Percentiles rank a stretch among this genome's conserved stretches.
These are phyloP conservation scores for Seiridium cupressi DNA, from an alignment of 2,329 filamentous ascomycete genomes.

Conservation along the genomic window DNA sequence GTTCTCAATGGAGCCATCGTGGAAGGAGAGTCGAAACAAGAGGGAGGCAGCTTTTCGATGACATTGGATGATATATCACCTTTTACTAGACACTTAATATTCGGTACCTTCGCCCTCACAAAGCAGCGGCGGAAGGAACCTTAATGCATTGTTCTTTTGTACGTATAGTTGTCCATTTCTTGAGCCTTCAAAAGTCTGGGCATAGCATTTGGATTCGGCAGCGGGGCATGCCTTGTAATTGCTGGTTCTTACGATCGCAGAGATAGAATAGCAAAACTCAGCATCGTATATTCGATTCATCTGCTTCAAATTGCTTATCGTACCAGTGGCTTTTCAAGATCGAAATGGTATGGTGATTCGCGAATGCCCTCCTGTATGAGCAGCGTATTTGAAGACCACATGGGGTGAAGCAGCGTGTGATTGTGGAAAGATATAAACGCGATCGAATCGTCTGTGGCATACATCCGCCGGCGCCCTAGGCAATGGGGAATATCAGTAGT, in stretches of 20 bases:
- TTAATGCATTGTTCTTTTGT: constrained; percentile 8
- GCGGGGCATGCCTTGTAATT: background rate
- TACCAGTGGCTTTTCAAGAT: background rate
- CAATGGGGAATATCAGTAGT: too few relatives aligned
- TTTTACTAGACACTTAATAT: constrained; percentile 7
- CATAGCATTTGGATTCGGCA: background rate
- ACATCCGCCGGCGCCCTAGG: too few relatives aligned
- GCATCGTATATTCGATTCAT: background rate
- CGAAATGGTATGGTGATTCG: background rate
- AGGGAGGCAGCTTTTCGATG: background rate
- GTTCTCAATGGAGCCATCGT: background rate
- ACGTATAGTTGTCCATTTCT: background rate
- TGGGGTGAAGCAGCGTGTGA: too few relatives aligned
- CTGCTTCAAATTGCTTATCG: too few relatives aligned
- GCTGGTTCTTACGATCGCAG: background rate
- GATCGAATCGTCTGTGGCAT: too few relatives aligned
- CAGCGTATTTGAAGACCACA: too few relatives aligned
- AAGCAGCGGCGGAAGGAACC: background rate
- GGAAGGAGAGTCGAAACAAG: background rate
- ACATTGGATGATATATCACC: background rate
- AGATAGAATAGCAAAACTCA: constrained; percentile 3
- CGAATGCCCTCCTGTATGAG: too few relatives aligned
- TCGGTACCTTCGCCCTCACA: background rate
- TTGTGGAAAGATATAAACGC: too few relatives aligned
- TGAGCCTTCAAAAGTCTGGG: background rate